Evolutionary conservation across 192 early-diverging fungal genomes (phyloP), one percentile per base, ranked within the genome.

Genomic region (Chytriomyces sp.): DNA sequence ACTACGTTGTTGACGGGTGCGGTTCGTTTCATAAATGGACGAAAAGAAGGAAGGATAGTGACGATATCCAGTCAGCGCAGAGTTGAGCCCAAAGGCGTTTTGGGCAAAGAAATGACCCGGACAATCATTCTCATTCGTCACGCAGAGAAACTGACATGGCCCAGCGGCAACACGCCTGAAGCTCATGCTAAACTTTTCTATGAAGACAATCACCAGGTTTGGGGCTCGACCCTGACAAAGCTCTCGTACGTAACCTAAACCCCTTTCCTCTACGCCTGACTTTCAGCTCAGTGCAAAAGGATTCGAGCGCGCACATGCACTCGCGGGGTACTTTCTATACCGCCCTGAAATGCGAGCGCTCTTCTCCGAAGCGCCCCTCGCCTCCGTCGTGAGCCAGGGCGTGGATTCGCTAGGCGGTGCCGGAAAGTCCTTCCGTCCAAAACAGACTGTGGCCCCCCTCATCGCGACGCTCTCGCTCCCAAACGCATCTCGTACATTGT

Each of bases 61-160:
- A n/a, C n/a, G n/a, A n/a, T n/a, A n/a, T n/a, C n/a, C n/a, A n/a
- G n/a, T n/a, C n/a, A n/a, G n/a, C n/a, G n/a, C n/a, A n/a, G n/a
- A n/a, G n/a, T n/a, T n/a, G n/a, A n/a, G n/a, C n/a, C n/a, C n/a
- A n/a, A n/a, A n/a, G n/a, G n/a, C n/a, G n/a, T n/a, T n/a, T n/a
- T n/a, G n/a, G n/a, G n/a, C n/a, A n/a, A n/a, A n/a, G n/a, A n/a
- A n/a, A n/a, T n/a, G n/a, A n/a, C n/a, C n/a, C 44, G 44, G 44
- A 49, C 52, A 59, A 78, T 85, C 59, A 53, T 85, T 49, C 57
- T 85, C 3, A 77, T 85, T 60, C 79, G 84, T 22, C 84, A 85
- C 74, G 84, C 82, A 41, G 84, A 85, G 63, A 85, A 85, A 58
- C 78, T 84, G 32, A 54, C 70, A 1, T 85, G 84, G 84, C 70